These are phyloP conservation scores for Blastobotrys illinoisensis DNA, from an alignment of 1,139 yeast genomes.

Conservation along the genomic window DNA sequence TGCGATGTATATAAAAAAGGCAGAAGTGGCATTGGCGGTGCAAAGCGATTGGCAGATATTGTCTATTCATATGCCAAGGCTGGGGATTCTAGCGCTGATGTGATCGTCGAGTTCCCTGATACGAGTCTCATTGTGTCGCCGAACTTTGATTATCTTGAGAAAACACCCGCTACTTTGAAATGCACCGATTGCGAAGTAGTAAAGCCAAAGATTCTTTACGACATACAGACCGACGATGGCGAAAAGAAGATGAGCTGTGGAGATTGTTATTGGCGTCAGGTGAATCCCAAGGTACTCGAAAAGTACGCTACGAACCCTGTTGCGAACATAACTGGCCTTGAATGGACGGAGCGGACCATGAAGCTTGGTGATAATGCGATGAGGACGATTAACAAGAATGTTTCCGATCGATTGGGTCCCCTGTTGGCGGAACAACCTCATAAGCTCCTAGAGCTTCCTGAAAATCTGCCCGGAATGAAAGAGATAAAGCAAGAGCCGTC, in stretches of 20 bases:
- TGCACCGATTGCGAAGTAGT: neutral
- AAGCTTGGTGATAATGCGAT: neutral
- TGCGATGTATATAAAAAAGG: constrained; percentile 26
- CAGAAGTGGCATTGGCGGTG: constrained; percentile 21
- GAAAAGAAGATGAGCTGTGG: neutral
- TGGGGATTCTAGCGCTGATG: neutral
- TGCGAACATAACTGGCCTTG: neutral
- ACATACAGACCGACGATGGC: neutral
- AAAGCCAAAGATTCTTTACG: neutral
- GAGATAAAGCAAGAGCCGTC: neutral
- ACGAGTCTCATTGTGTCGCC: neutral
- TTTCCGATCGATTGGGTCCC: neutral
- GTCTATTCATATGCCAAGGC: neutral
- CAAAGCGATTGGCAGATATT: constrained; percentile 18
- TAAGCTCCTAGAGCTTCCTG: neutral
- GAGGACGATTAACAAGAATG: neutral
- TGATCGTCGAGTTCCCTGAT: neutral
- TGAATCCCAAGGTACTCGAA: neutral
- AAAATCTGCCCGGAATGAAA: neutral
- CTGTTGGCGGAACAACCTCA: neutral
- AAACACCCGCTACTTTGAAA: neutral
- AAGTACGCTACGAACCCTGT: neutral
- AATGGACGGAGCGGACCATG: neutral
- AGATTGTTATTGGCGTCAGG: neutral
- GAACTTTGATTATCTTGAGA: neutral